Conservation (phyloP, 306 rosid species). For the Hippophae gyantsensis region DNA sequence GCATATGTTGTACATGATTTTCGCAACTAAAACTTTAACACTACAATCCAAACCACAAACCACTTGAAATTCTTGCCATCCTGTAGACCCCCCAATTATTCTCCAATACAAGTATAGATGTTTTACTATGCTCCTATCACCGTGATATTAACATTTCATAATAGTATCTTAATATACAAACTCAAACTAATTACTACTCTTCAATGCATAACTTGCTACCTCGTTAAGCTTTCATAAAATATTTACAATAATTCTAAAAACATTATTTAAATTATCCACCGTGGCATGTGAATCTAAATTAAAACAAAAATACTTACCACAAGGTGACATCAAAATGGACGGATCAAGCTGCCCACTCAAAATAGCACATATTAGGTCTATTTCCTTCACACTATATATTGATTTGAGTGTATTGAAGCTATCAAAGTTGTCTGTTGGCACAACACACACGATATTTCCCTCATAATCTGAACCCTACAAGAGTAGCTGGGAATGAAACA, state of each 20-base stretch:
- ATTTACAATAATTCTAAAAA: not conserved
- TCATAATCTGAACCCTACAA: constrained; percentile 44
- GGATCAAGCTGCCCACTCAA: constrained; percentile 62
- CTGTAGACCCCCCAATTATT: no score
- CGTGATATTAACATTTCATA: no score
- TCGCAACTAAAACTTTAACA: no score
- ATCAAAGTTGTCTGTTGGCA: constrained; percentile 43
- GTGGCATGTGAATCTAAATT: not conserved
- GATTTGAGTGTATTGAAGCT: constrained; percentile 41
- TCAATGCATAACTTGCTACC: not conserved
- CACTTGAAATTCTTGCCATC: no score
- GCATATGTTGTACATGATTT: no score
- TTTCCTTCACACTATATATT: constrained; percentile 46
- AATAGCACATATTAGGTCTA: constrained; percentile 49
- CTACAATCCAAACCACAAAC: no score
- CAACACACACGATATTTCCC: constrained; percentile 51
- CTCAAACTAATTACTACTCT: not conserved
- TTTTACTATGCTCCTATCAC: no score
- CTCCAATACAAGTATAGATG: no score
- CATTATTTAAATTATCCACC: not conserved
- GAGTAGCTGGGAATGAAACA: constrained; percentile 15
- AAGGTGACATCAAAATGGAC: constrained; percentile 55
- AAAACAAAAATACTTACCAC: constrained; percentile 36
- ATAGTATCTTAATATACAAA: no score
- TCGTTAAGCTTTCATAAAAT: not conserved